Evolutionary conservation across 352 stramenopile genomes (phyloP), one percentile per base, ranked within the genome.

Genomic region (Globisporangium emineosum): DNA sequence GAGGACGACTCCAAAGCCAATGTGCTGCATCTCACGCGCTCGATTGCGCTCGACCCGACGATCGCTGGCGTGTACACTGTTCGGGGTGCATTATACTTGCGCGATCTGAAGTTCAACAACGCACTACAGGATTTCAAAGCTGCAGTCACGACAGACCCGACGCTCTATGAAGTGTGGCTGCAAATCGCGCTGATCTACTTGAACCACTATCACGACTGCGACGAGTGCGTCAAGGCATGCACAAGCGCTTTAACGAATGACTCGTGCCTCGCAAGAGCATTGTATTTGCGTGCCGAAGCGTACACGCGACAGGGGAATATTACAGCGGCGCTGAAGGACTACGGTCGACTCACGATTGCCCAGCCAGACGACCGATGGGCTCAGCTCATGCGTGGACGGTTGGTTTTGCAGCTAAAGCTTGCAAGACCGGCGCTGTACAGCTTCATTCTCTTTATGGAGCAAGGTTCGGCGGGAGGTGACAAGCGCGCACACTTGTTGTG

Each of bases 41-140:
- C 75, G 55, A 76, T 93, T n/a, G 70, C 81, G 0, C 60, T 90
- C 3, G 82, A 93, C 23, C 84, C 84, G 32, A 93, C 82, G 8
- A 86, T 93, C 66, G 81, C 79, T 17, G 84, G 84, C 7, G 84
- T 80, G 0, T 91, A 89, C 62, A 89, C 79, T 0, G 84, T 91
- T 8, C 84, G 84, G 47, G 84, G 84, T 8, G 84, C 82, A 29
- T 49, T 93, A 27, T 78, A 88, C 49, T 58, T 90, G n/a, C 75
- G 75, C n/a, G 79, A 88, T 23, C 73, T 90, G 35, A 76, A 85
- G 45, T 93, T 90, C 66, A 89, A 81, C 56, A 91, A 75, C 23
- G 84, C 84, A 29, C 65, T 93, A 30, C 82, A 93, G 55, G 82
- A 93, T 57, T 93, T 91, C 62, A 91, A 93, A 63, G 84, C 82